Evolutionary conservation across 164 flowering plant species (phyloP), one percentile per base, ranked within the genome.

Genomic region (Aristolochia fimbriata): DNA sequence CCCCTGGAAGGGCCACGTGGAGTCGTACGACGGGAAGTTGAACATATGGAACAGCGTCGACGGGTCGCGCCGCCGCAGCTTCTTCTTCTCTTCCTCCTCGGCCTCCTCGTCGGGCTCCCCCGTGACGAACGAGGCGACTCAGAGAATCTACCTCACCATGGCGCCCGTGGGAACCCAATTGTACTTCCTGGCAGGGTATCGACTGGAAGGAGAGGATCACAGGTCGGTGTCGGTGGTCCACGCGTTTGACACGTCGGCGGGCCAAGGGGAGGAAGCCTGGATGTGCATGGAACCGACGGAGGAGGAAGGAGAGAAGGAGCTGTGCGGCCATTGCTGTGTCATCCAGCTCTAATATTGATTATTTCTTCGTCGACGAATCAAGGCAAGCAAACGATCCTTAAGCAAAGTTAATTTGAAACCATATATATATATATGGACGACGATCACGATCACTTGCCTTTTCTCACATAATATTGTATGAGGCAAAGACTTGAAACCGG

Each of bases 1-100:
- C 19, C 67, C 77, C 0, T 82, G 89, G 83, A 86, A 83, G 47
- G 89, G 89, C 0, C 89, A 86, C 51, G 70, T 86, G 2, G 93
- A 83, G 33, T 51, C 69, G 4, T 86, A 76, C 13, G 82, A 86
- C 48, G 83, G 72, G 41, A 65, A 74, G 10, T 69, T 66, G 0
- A 80, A 77, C n/a, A 71, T 85, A 37, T 82, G 89, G 93, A 73
- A 70, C 48, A 65, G 69, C 7, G 84, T 83, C 0, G 77, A 79
- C 14, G 81, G 81, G 9, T 84, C 89, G 13, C 62, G 66, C 8
- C 58, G 58, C 2, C 27, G 55, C 11, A 20, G 0, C 25, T 51
- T 20, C 25, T 51, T 8, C 14, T 13, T 22, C 21, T 51, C 55
- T 21, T 51, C 55, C 24, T 51, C 55, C 15, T 22, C 55, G n/a